Percentiles rank a stretch among this genome's conserved stretches.
phyloP scores from a whole-genome alignment of 495 filamentous ascomycete species.

The Terfezia claveryi region DNA sequence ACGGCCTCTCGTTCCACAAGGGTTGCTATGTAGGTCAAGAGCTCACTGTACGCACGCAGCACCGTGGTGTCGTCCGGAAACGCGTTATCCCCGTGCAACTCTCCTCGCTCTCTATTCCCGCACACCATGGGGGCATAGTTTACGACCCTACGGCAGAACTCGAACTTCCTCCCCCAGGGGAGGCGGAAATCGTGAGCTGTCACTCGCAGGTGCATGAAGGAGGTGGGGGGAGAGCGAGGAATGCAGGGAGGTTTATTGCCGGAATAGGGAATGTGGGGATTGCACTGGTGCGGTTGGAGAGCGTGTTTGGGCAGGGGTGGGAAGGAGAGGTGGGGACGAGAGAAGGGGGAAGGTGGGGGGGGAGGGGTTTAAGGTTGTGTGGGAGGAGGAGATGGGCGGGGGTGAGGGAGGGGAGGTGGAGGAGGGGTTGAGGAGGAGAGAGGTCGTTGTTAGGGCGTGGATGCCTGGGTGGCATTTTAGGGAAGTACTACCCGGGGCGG shows the following conservation, averaged over 20 bases:
- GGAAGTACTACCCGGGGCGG: too few relatives aligned
- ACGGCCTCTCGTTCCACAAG: slow-evolving; percentile 72
- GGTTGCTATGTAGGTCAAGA: slow-evolving; percentile 96
- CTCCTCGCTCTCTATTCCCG: neutral
- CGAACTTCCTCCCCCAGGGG: neutral
- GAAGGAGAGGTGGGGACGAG: too few relatives aligned
- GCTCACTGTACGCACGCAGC: slow-evolving; percentile 79
- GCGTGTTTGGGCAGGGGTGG: slow-evolving; percentile 21
- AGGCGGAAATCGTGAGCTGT: neutral
- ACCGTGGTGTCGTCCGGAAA: slow-evolving; percentile 82
- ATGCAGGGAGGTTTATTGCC: slow-evolving; percentile 52
- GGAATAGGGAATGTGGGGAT: slow-evolving; percentile 71
- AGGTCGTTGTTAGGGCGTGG: too few relatives aligned
- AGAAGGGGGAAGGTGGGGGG: too few relatives aligned
- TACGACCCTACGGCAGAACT: too few relatives aligned
- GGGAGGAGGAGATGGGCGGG: too few relatives aligned
- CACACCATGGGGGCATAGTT: neutral
- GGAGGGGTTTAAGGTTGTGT: too few relatives aligned
- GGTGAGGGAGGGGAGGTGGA: too few relatives aligned
- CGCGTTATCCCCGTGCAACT: slow-evolving; percentile 51
- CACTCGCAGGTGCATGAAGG: neutral
- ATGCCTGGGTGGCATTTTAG: too few relatives aligned
- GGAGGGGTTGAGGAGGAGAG: too few relatives aligned
- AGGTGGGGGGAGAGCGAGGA: slow-evolving; percentile 20
- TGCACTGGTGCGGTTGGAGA: slow-evolving; percentile 69